These are phyloP conservation scores for Graphilbum ipis-grandicollis DNA, from an alignment of 2,329 filamentous ascomycete genomes.

Conservation along the genomic window DNA sequence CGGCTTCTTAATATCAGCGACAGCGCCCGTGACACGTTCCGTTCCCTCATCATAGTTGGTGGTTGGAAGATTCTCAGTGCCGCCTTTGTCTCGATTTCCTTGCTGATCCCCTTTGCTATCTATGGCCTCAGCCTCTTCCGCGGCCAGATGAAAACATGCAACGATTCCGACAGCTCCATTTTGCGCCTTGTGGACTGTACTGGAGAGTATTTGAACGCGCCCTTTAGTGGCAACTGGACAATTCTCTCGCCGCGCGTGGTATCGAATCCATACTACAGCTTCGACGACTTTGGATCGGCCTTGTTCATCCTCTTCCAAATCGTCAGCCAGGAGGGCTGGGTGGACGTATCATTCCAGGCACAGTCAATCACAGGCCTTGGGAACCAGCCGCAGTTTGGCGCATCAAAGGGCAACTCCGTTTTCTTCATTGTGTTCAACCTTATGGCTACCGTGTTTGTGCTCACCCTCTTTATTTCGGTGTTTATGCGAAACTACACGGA, in stretches of 20 bases:
- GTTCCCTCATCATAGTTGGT: constrained; percentile 85
- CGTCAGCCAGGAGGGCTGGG: constrained; percentile 96
- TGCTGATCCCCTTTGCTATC: constrained; percentile 91
- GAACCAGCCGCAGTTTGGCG: constrained; percentile 51
- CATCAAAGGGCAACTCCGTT: constrained; percentile 67
- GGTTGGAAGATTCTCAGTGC: constrained; percentile 89
- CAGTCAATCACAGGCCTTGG: constrained; percentile 67
- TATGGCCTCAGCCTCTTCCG: constrained; percentile 90
- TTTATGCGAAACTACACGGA: constrained; percentile 99
- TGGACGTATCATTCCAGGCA: constrained; percentile 72
- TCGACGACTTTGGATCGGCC: constrained; percentile 86
- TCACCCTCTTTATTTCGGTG: constrained; percentile 94
- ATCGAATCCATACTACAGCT: constrained; percentile 70
- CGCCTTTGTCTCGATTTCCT: constrained; percentile 81
- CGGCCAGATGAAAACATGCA: constrained; percentile 64
- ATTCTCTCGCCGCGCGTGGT: constrained; percentile 70
- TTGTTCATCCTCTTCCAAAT: constrained; percentile 97
- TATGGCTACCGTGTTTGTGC: constrained; percentile 84
- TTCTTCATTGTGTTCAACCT: constrained; percentile 97
- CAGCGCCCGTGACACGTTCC: constrained; percentile 88
- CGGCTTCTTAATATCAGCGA: constrained; percentile 90
- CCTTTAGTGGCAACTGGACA: constrained; percentile 58
- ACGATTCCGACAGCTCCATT: constrained; percentile 44
- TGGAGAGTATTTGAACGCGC: constrained; percentile 61
- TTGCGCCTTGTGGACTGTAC: constrained; percentile 57